phyloP scores from a whole-genome alignment of 768 basidiomycete genomes.

The Lactarius evosmus region DNA sequence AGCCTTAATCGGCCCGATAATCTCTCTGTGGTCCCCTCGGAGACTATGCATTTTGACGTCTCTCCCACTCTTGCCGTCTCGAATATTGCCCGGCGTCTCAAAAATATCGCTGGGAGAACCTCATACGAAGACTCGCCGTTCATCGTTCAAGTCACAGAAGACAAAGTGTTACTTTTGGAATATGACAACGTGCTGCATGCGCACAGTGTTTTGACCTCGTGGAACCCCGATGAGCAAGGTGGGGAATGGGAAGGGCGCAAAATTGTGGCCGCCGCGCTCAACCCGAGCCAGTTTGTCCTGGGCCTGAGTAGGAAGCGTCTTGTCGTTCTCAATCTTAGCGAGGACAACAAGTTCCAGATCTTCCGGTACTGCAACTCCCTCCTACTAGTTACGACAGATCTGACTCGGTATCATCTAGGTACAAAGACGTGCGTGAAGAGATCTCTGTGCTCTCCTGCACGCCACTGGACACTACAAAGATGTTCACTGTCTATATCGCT shows the following conservation, averaged over 20 bases:
- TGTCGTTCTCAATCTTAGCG: conserved; percentile 47
- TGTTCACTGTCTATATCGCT: conserved; percentile 48
- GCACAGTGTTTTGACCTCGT: conserved; percentile 44
- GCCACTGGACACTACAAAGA: conserved; percentile 48
- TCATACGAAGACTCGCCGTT: conserved; percentile 47
- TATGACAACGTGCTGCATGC: conserved; percentile 45
- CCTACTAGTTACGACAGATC: background rate
- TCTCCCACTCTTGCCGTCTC: conserved; percentile 61
- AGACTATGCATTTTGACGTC: conserved; percentile 44
- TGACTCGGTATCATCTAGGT: conserved; percentile 6
- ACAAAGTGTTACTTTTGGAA: conserved; percentile 53
- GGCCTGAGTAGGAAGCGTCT: conserved; percentile 55
- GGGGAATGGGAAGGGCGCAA: conserved; percentile 36
- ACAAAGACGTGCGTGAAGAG: conserved; percentile 38
- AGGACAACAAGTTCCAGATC: conserved; percentile 38
- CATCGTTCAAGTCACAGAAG: conserved; percentile 70
- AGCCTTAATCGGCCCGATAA: conserved; percentile 47
- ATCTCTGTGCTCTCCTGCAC: conserved; percentile 70
- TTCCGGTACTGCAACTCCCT: conserved; percentile 33
- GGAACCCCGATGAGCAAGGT: conserved; percentile 35
- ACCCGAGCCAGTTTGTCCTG: conserved; percentile 62
- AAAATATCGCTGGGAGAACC: conserved; percentile 24
- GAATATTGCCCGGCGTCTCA: conserved; percentile 46
- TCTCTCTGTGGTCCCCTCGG: conserved; percentile 39
- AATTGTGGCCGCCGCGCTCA: conserved; percentile 68